Evolutionary conservation across 1,284 basidiomycete genomes (phyloP).

Genomic region (Austroboletus novae-zelandiae): DNA sequence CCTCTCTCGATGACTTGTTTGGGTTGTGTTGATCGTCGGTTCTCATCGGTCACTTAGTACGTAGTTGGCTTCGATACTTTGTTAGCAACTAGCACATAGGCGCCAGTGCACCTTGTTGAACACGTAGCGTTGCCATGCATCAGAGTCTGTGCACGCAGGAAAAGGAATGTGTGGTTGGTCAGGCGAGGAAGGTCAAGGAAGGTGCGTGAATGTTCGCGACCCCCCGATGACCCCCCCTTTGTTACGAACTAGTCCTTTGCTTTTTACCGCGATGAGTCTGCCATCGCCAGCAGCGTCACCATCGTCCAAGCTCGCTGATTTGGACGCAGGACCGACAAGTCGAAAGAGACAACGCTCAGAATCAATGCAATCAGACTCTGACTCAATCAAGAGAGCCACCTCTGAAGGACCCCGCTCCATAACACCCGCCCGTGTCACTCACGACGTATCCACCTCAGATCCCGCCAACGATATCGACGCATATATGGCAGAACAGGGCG

Average conservation of each 20-base stretch:
- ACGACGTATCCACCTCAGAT: slow-evolving; percentile 29
- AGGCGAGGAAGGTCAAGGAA: slow-evolving; percentile 1
- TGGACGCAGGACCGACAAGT: slow-evolving; percentile 21
- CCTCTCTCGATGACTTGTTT: too few relatives aligned
- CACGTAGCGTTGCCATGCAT: too few relatives aligned
- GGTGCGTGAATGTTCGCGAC: slow-evolving; percentile 2
- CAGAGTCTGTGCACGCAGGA: too few relatives aligned
- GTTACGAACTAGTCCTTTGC: neutral
- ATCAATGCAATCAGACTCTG: slow-evolving; percentile 53
- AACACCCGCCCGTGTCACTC: slow-evolving; percentile 38
- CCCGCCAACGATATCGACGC: slow-evolving; percentile 52
- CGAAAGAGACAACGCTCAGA: slow-evolving; percentile 50
- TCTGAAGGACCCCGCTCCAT: slow-evolving; percentile 56
- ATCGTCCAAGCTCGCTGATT: slow-evolving; percentile 24
- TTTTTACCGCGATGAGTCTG: slow-evolving; percentile 31
- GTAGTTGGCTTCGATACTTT: too few relatives aligned
- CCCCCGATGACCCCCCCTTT: neutral
- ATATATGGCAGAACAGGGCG: slow-evolving; percentile 71
- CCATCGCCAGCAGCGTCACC: slow-evolving; percentile 35
- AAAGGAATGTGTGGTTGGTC: too few relatives aligned
- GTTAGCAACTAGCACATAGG: too few relatives aligned
- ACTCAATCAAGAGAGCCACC: slow-evolving; percentile 68
- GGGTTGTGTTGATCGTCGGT: too few relatives aligned
- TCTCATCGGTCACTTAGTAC: too few relatives aligned
- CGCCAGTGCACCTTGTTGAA: too few relatives aligned